Evolutionary conservation across 257 asterid species (phyloP).

Genomic region (Plantago ovata): DNA sequence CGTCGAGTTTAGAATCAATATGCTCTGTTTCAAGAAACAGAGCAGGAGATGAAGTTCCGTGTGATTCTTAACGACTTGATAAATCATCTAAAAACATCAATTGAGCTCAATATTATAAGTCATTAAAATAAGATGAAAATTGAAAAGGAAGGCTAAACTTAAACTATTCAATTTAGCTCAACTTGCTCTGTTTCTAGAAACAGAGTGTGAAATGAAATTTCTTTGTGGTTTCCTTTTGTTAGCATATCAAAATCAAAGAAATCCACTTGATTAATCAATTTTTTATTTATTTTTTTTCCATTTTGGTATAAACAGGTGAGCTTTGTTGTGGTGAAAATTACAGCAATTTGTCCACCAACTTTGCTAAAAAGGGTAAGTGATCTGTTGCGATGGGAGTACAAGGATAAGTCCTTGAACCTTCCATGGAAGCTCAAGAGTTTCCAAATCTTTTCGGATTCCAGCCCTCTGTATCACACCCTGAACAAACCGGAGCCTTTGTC

Average conservation of each 20-base stretch:
- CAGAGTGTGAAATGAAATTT: background rate
- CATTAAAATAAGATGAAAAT: background rate
- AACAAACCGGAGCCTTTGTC: slow-evolving; percentile 45
- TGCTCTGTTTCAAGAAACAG: background rate
- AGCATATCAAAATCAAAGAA: background rate
- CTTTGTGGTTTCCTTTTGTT: too few species aligned
- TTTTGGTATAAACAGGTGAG: slow-evolving; percentile 48
- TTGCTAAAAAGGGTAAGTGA: slow-evolving; percentile 76
- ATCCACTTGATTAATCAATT: background rate
- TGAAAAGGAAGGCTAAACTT: too few species aligned
- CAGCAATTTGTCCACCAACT: slow-evolving; percentile 61
- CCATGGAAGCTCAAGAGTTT: slow-evolving; percentile 71
- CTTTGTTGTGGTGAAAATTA: slow-evolving; percentile 74
- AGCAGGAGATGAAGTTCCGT: too few species aligned
- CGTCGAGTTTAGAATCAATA: background rate
- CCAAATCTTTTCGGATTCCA: slow-evolving; percentile 56
- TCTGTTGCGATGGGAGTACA: slow-evolving; percentile 66
- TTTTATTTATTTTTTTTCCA: background rate
- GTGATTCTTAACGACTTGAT: too few species aligned
- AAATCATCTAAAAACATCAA: background rate
- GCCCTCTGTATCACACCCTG: slow-evolving; percentile 72
- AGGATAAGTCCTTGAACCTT: slow-evolving; percentile 42
- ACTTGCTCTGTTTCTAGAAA: background rate
- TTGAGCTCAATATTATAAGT: background rate
- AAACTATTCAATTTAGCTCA: background rate